Evolutionary conservation across 2,329 filamentous ascomycete genomes (phyloP).

Genomic region (Venturia pyrina): DNA sequence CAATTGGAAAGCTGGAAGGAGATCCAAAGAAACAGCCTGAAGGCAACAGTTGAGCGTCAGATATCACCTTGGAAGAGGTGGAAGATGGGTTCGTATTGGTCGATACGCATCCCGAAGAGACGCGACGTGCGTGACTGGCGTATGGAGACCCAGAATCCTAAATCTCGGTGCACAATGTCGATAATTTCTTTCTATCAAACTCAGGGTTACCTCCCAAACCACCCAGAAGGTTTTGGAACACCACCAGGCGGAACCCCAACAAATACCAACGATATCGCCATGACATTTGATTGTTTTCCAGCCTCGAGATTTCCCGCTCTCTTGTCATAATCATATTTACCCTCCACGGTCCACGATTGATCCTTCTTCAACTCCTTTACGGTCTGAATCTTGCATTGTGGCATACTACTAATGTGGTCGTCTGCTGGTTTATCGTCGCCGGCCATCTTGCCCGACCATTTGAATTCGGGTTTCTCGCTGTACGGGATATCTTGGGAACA

Average conservation of each 20-base stretch:
- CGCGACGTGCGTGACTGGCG: background rate
- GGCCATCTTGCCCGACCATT: background rate
- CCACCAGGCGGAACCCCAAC: background rate
- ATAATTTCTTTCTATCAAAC: too few relatives aligned
- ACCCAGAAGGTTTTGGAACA: background rate
- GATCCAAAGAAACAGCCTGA: background rate
- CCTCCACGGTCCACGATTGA: constrained; percentile 3
- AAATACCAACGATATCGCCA: constrained; percentile 10
- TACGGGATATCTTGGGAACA: background rate
- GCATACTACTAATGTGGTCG: constrained; percentile 10
- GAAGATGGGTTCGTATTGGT: background rate
- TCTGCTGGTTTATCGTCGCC: background rate
- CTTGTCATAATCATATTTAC: constrained; percentile 8
- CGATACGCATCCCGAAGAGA: background rate
- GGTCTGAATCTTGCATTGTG: background rate
- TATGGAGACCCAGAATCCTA: too few relatives aligned
- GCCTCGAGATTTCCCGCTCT: background rate
- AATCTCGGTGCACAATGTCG: too few relatives aligned
- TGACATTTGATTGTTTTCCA: background rate
- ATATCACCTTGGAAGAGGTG: background rate
- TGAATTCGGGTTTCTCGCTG: constrained; percentile 5
- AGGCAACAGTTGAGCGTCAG: background rate
- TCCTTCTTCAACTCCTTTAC: constrained; percentile 4
- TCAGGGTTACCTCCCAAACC: too few relatives aligned
- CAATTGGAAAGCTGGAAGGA: background rate